Evolutionary conservation across 1,139 yeast genomes (phyloP), one percentile per base, ranked within the genome.

Genomic region (Nadsonia commutata): DNA sequence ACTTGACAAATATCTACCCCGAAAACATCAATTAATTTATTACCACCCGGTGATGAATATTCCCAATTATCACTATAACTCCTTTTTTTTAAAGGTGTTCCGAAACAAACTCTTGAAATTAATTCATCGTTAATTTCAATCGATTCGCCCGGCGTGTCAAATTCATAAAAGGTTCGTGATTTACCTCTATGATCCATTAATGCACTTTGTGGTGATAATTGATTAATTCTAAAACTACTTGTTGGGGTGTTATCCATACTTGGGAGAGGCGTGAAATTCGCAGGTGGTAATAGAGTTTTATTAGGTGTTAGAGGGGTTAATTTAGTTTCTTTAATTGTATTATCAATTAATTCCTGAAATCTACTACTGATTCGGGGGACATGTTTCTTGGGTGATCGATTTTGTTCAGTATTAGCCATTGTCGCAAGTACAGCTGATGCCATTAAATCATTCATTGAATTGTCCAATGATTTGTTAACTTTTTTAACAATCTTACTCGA

Each of bases 1-100:
- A 74, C 76, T 27, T 74, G 71, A 49, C 70, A 69, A 22, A 74
- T 66, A 52, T 74, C 78, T 22, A 74, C 78, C 27, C 79, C 79
- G 56, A 73, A 73, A 40, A 72, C 60, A 43, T 73, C 76, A n/a
- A n/a, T n/a, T n/a, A n/a, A n/a, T n/a, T n/a, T n/a, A n/a, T n/a
- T n/a, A n/a, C n/a, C 18, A 62, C 52, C 8, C 59, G 59, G 19
- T 49, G 46, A 19, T 48, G 49, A n/a, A 42, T 39, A 23, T 47
- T 49, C 38, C 51, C 56, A 42, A 46, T 42, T 40, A 49, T 52
- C 9, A 54, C 55, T 16, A 57, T 57, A 18, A 55, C 63, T 11
- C 64, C 59, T 48, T 58, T 62, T 38, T 61, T 62, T n/a, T n/a
- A n/a, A n/a, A 3, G 68, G 68, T 3, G 65, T 58, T 3, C 68